These are phyloP conservation scores for Urochloa ruziziensis DNA, from an alignment of 176 grass and related monocot genomes.

Conservation along the genomic window DNA sequence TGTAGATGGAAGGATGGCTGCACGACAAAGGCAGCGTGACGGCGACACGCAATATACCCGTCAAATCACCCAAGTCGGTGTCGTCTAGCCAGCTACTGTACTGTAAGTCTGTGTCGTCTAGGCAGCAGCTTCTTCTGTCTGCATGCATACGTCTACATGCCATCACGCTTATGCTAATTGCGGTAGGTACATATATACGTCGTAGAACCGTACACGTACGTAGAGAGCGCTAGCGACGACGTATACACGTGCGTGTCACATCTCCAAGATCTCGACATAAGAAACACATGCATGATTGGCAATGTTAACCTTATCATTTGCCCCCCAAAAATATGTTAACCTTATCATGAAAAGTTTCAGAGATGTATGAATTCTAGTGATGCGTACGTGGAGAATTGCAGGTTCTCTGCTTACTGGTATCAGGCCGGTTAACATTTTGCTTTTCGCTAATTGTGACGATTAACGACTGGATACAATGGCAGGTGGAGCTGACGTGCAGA, in stretches of 20 bases:
- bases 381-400: neutral
- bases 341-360: no score
- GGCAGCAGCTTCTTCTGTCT: neutral
- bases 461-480: neutral
- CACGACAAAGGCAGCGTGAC: constrained; percentile 27
- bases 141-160: neutral
- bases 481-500: constrained; percentile 78
- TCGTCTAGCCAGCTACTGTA: neutral
- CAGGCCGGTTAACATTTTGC: no score
- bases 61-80: neutral
- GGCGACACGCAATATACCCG: constrained; percentile 19
- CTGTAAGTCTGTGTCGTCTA: neutral
- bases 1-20: neutral
- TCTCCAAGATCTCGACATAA: no score
- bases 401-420: neutral
- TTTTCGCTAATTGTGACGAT: neutral
- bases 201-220: neutral
- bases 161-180: constrained; percentile 32
- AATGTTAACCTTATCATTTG: no score
- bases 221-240: no score
- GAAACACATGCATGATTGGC: no score
- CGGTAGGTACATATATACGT: neutral
- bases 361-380: no score
- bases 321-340: no score
- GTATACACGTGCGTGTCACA: no score